These are phyloP conservation scores for Emericellopsis cladophorae DNA, from an alignment of 2,329 filamentous ascomycete species.

Conservation along the genomic window DNA sequence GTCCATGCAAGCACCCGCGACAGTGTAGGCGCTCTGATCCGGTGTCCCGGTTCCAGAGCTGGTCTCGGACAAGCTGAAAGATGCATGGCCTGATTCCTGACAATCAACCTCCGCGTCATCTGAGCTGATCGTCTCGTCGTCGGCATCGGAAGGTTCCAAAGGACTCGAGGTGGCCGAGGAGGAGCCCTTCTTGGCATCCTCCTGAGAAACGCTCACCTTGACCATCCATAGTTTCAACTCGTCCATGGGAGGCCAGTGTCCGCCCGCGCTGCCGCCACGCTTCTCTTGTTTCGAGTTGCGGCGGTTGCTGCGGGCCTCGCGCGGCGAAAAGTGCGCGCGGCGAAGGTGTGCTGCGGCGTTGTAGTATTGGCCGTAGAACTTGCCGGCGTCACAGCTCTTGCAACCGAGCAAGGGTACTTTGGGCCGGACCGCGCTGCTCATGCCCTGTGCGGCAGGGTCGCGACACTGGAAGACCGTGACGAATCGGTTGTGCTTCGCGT, in stretches of 20 bases:
- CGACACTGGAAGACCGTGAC: constrained; percentile 47
- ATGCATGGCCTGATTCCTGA: no score
- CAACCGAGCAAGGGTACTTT: constrained; percentile 62
- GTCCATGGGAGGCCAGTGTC: constrained; percentile 41
- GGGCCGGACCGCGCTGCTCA: constrained; percentile 31
- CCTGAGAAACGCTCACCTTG: constrained; percentile 31
- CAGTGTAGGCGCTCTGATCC: no score
- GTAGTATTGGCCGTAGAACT: constrained; percentile 84
- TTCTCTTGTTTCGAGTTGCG: constrained; percentile 27
- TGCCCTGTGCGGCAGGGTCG: constrained; percentile 31
- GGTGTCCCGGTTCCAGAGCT: no score
- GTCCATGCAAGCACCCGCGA: no score
- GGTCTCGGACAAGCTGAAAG: no score
- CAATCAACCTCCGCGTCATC: no score
- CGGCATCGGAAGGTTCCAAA: constrained; percentile 16
- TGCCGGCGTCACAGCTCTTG: constrained; percentile 66
- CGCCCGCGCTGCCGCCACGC: constrained; percentile 40
- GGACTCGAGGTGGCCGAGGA: background rate
- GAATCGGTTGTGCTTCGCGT: constrained; percentile 46
- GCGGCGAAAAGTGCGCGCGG: constrained; percentile 73
- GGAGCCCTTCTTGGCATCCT: constrained; percentile 13
- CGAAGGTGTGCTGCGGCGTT: constrained; percentile 87
- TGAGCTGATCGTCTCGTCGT: constrained; percentile 11
- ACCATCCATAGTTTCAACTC: constrained; percentile 49
- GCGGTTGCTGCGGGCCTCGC: constrained; percentile 30